Evolutionary conservation across 805 yeast genomes (phyloP).

Genomic region (Saturnispora serradocipensis): DNA sequence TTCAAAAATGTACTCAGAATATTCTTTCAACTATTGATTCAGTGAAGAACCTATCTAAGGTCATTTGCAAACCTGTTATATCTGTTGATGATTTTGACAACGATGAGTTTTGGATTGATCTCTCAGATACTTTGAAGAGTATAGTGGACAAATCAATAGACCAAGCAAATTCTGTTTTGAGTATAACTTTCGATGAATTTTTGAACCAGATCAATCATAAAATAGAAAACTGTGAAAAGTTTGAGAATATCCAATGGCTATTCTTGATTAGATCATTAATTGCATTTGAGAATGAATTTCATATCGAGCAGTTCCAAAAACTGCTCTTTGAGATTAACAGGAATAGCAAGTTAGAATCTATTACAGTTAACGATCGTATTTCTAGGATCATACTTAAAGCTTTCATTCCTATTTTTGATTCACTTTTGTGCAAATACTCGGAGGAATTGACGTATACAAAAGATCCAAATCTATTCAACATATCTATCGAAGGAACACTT

Average conservation of each 20-base stretch:
- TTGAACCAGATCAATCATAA: conserved; percentile 10
- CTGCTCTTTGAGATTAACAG: conserved; percentile 3
- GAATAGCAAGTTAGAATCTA: not conserved
- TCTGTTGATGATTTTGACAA: conserved; percentile 31
- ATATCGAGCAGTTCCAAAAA: conserved; percentile 11
- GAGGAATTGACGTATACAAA: not conserved
- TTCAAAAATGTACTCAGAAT: conserved; percentile 12
- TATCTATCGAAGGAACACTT: conserved; percentile 18
- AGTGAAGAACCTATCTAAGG: conserved; percentile 14
- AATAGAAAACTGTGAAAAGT: not conserved
- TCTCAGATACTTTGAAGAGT: conserved; percentile 10
- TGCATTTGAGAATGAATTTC: conserved; percentile 19
- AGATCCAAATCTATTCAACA: conserved; percentile 16
- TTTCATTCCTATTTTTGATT: conserved; percentile 9
- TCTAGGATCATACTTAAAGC: conserved; percentile 10
- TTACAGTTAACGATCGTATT: conserved; percentile 4
- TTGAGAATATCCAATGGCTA: conserved; percentile 15
- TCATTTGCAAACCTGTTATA: conserved; percentile 23
- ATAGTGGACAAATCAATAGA: conserved; percentile 15
- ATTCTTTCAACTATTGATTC: conserved; percentile 16
- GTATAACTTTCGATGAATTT: conserved; percentile 14
- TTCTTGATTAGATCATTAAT: conserved; percentile 21
- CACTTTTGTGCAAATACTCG: conserved; percentile 9
- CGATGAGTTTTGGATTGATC: conserved; percentile 23
- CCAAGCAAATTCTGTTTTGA: conserved; percentile 11